A percentile compares a stretch with the other conserved stretches of the same genome.
These are phyloP conservation scores for Exophiala bonariae DNA, from an alignment of 2,329 filamentous ascomycete species.

Conservation along the genomic window DNA sequence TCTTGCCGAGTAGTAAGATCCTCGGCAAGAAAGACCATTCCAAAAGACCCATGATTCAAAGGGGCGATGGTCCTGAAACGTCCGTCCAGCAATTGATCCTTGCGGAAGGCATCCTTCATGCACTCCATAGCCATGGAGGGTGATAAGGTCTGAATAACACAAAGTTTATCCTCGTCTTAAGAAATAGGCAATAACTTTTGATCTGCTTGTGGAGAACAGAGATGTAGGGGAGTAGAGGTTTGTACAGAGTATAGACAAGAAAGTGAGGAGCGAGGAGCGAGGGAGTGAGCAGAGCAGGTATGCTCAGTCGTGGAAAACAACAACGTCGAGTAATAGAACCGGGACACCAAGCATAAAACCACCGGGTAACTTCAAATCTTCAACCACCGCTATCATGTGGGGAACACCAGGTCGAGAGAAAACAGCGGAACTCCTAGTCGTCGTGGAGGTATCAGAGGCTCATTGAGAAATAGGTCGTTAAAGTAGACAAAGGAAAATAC, in stretches of 20 bases:
- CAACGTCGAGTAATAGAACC: conserved; percentile 21
- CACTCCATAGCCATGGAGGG: conserved; percentile 66
- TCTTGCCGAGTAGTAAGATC: conserved; percentile 74
- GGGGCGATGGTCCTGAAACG: conserved; percentile 90
- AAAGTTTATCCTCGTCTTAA: background rate
- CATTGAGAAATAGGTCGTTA: conserved; percentile 28
- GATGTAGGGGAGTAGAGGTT: conserved; percentile 15
- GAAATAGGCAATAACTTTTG: conserved; percentile 12
- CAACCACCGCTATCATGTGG: conserved; percentile 25
- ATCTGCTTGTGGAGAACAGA: conserved; percentile 5
- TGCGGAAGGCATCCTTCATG: conserved; percentile 77
- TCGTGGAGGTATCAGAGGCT: conserved; percentile 29
- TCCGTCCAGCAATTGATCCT: conserved; percentile 78
- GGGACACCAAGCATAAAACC: conserved; percentile 26
- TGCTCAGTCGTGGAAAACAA: conserved; percentile 14
- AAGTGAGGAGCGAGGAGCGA: conserved; percentile 13
- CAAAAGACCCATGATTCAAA: conserved; percentile 97
- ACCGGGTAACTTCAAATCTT: conserved; percentile 20
- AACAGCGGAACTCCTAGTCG: conserved; percentile 27
- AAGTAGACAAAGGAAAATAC: conserved; percentile 25
- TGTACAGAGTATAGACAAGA: conserved; percentile 27
- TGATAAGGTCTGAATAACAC: background rate
- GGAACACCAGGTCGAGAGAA: conserved; percentile 15
- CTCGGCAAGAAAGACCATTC: conserved; percentile 93
- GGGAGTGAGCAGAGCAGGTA: conserved; percentile 14